Conservation (phyloP, 306 rosid genomes). For the Quercus variabilis region DNA sequence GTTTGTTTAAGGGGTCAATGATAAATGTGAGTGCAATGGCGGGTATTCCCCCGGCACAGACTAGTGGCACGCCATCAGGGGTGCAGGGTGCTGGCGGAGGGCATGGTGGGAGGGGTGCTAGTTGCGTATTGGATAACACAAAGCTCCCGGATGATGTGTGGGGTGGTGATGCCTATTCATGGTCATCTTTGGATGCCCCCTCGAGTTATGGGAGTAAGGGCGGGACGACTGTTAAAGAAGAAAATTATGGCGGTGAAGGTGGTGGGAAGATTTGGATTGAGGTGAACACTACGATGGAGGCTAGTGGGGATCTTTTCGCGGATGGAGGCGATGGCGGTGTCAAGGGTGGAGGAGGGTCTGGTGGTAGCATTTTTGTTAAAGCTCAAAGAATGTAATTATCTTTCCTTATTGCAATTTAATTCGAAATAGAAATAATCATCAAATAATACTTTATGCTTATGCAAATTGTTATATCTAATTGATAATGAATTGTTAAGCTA, state of each 20-base stretch:
- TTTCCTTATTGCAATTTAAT: background rate
- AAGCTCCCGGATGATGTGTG: conserved; percentile 92
- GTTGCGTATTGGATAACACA: conserved; percentile 73
- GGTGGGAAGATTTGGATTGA: conserved; percentile 75
- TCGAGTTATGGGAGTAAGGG: conserved; percentile 88
- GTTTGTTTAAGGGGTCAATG: conserved; percentile 38
- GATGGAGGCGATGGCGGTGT: conserved; percentile 84
- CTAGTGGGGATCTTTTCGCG: conserved; percentile 63
- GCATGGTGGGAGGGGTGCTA: conserved; percentile 95
- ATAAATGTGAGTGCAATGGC: conserved; percentile 67
- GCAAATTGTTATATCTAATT: background rate
- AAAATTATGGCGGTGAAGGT: conserved; percentile 82
- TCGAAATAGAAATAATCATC: background rate
- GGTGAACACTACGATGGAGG: conserved; percentile 35
- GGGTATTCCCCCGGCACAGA: conserved; percentile 75
- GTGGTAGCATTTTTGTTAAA: conserved; percentile 79
- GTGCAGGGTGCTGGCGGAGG: conserved; percentile 92
- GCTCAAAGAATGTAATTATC: conserved; percentile 70
- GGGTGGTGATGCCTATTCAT: conserved; percentile 94
- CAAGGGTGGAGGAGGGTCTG: conserved; percentile 98
- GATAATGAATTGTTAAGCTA: background rate
- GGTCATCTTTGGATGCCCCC: conserved; percentile 67
- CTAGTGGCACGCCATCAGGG: conserved; percentile 86
- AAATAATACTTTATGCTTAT: conserved; percentile 2
- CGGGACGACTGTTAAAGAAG: conserved; percentile 81